Evolutionary conservation across 2,329 filamentous ascomycete species (phyloP).

Genomic region (Alternaria sp.): DNA sequence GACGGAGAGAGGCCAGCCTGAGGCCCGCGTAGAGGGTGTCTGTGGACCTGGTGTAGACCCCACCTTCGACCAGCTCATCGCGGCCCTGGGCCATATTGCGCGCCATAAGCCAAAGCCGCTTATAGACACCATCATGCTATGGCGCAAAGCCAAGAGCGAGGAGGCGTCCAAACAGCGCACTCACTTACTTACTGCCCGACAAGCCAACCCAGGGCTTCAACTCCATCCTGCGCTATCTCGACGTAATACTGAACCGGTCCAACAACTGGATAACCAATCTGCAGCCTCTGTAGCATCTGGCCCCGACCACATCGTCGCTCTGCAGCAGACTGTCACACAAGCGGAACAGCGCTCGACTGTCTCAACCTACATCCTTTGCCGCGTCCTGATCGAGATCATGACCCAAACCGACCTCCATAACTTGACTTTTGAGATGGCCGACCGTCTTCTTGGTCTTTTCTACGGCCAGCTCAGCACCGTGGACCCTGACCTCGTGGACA

Average conservation of each 20-base stretch:
- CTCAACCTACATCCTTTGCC: slow-evolving; percentile 93
- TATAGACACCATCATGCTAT: slow-evolving; percentile 97
- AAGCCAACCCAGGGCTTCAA: slow-evolving; percentile 32
- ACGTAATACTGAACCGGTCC: slow-evolving; percentile 45
- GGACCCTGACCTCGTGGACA: slow-evolving; percentile 78
- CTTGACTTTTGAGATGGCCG: slow-evolving; percentile 90
- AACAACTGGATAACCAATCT: slow-evolving; percentile 34
- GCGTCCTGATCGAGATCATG: slow-evolving; percentile 92
- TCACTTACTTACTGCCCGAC: slow-evolving; percentile 41
- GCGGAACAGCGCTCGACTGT: slow-evolving; percentile 90
- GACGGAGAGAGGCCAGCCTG: slow-evolving; percentile 76
- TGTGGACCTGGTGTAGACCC: slow-evolving; percentile 89
- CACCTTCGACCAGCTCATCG: slow-evolving; percentile 91
- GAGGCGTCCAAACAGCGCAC: slow-evolving; percentile 61
- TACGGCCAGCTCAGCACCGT: slow-evolving; percentile 93
- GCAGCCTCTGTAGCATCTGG: slow-evolving; percentile 33
- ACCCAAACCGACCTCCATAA: slow-evolving; percentile 82
- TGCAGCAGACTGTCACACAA: slow-evolving; percentile 75
- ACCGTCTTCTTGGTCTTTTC: slow-evolving; percentile 92
- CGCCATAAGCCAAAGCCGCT: slow-evolving; percentile 92
- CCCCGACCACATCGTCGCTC: slow-evolving; percentile 47
- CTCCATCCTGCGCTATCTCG: slow-evolving; percentile 37
- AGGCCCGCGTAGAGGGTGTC: slow-evolving; percentile 84
- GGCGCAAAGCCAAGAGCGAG: slow-evolving; percentile 96
- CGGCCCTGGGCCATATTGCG: slow-evolving; percentile 91